Percentiles rank a stretch among this genome's conserved stretches.
phyloP scores from a whole-genome alignment of 345 rosid species.

The Odontarrhena argentea region DNA sequence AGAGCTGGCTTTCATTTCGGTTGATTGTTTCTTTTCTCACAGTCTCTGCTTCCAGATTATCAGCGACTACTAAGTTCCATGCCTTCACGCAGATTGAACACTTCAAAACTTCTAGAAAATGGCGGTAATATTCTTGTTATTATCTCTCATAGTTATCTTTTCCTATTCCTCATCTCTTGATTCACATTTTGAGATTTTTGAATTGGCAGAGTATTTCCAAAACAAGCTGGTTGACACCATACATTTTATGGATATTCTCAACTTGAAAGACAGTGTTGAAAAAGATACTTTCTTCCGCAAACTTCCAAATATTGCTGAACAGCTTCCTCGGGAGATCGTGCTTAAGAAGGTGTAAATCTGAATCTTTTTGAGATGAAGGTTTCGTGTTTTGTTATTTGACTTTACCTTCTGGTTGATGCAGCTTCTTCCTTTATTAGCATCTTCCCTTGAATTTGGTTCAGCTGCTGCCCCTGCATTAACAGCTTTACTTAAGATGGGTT shows the following conservation, averaged over 20 bases:
- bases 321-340: conserved; percentile 96
- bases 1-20: conserved; percentile 49
- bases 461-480: conserved; percentile 95
- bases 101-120: conserved; percentile 90
- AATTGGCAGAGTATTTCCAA: conserved; percentile 89
- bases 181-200: conserved; percentile 14
- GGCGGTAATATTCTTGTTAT: conserved; percentile 59
- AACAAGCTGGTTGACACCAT: conserved; percentile 99
- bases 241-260: conserved; percentile 98
- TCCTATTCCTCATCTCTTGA: conserved; percentile 16
- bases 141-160: conserved; percentile 13
- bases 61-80: conserved; percentile 96
- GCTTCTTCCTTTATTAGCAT: conserved; percentile 97
- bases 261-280: conserved; percentile 90
- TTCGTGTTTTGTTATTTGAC: conserved; percentile 38
- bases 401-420: conserved; percentile 49
- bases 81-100: conserved; percentile 98
- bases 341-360: conserved; percentile 73
- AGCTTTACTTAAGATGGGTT: conserved; percentile 88
- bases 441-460: conserved; percentile 97
- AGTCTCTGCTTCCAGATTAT: conserved; percentile 99
- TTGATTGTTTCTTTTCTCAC: conserved; percentile 56
- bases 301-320: conserved; percentile 95
- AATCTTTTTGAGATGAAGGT: conserved; percentile 17
- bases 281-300: conserved; percentile 97